Base-by-base conservation (phyloP, 2,329 filamentous ascomycete genomes). In the Fusarium sp. region DNA sequence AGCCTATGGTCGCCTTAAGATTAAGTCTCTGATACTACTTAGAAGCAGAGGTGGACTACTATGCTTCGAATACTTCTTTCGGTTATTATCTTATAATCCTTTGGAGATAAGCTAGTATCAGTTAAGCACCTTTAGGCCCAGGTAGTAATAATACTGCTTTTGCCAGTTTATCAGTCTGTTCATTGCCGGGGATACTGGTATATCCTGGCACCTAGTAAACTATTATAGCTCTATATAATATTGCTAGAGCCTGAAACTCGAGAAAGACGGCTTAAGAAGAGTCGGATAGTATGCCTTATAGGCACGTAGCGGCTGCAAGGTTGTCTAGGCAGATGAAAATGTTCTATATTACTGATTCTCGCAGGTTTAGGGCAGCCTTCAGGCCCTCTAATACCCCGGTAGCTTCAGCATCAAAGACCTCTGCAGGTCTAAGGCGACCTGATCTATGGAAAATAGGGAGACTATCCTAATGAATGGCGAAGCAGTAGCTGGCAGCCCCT, bases 261-360 rank as follows among this genome's bases (percentile, higher is more conserved):
- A 28, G 28, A 28, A 28, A 28, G 28, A 8, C 28, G 28, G 6
- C 28, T 28, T 28, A 8, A 28, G 28, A 28, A 8, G 28, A 28
- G 28, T 28, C 28, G 6, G 25, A 28, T 5, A 6, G 25, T 28
- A 6, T 28, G 25, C 25, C 25, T 28, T 6, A 6, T 28, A 28
- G 6, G 25, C 25, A 28, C 25, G 25, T 28, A 6, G 25, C 25
- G 25, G 62, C 70, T 21, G 63, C 63, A 15, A 67, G 50, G 59
- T 72, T 74, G 21, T 74, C 71, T 44, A 74, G 71, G 37, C 59
- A 73, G 21, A 74, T 62, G 3, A 56, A 33, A 12, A 75, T 75
- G 16, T 54, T 52, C 37, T 38, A 32, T 25, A 59, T 53, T 38
- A 28, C 18, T 50, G 21, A 59, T 30, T 52, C 28, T 33, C 12